Conservation (phyloP, 768 basidiomycete species). For the Russula sp. region DNA sequence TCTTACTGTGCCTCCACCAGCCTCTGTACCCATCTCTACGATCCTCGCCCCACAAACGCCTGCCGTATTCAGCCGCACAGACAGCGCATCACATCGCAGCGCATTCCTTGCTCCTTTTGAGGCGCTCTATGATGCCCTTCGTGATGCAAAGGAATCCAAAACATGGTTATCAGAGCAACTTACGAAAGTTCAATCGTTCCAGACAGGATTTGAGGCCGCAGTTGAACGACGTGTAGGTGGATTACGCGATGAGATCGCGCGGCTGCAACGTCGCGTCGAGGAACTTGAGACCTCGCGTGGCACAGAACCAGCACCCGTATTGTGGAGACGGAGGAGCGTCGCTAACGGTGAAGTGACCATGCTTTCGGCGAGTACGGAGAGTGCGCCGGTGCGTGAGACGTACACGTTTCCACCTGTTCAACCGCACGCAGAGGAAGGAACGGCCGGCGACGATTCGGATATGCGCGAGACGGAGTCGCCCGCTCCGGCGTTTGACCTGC, state of each 20-base stretch:
- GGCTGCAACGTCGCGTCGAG: conserved; percentile 56
- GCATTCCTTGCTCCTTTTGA: conserved; percentile 82
- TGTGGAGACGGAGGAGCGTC: conserved; percentile 23
- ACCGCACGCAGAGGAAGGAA: conserved; percentile 4
- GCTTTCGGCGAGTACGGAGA: not conserved
- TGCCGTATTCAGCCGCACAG: conserved; percentile 52
- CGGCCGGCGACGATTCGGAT: conserved; percentile 1
- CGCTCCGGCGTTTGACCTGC: conserved; percentile 39
- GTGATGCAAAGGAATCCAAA: conserved; percentile 75
- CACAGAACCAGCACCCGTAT: not conserved
- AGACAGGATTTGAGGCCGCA: conserved; percentile 49
- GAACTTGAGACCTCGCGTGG: conserved; percentile 52
- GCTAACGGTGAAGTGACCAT: conserved; percentile 17
- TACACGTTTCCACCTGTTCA: conserved; percentile 21
- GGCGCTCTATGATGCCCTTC: conserved; percentile 76
- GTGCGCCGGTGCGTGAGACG: conserved; percentile 10
- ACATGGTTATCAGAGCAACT: conserved; percentile 69
- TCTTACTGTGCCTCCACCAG: conserved; percentile 29
- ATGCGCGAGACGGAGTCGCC: conserved; percentile 37
- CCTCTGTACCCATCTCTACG: conserved; percentile 61
- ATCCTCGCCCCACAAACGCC: conserved; percentile 64
- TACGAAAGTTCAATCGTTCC: conserved; percentile 49
- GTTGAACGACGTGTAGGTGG: conserved; percentile 54
- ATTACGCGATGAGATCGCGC: conserved; percentile 54
- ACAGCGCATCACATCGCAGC: conserved; percentile 55